Conservation (phyloP, 2,329 filamentous ascomycete genomes). For the Chaetomium strumarium region DNA sequence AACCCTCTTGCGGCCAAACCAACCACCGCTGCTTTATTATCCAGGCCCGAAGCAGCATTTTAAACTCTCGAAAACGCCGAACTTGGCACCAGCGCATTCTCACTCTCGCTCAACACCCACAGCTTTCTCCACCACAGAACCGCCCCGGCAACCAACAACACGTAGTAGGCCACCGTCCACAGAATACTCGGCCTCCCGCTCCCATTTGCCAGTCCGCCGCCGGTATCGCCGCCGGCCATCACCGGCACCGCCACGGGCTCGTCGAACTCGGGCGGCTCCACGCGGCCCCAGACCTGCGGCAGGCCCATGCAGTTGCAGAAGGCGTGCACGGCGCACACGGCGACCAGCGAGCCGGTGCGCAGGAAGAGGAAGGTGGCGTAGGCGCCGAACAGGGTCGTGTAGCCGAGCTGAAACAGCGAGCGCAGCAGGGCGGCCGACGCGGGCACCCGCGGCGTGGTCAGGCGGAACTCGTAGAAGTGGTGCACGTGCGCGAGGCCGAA, state of each 20-base stretch:
- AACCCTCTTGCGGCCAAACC: background rate
- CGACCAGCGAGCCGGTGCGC: conserved; percentile 73
- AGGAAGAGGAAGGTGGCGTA: conserved; percentile 87
- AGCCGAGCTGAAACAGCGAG: conserved; percentile 77
- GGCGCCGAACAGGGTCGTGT: conserved; percentile 89
- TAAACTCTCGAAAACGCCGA: conserved; percentile 13
- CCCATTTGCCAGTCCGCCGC: conserved; percentile 21
- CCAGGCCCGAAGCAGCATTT: background rate
- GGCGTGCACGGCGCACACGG: conserved; percentile 69
- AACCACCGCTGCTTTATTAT: background rate
- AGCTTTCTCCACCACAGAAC: conserved; percentile 64
- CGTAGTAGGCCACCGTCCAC: conserved; percentile 78
- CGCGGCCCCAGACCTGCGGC: conserved; percentile 75
- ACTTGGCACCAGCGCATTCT: conserved; percentile 20
- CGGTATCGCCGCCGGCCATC: conserved; percentile 17
- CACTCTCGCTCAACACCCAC: conserved; percentile 45
- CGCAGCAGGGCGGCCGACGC: conserved; percentile 58
- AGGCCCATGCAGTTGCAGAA: conserved; percentile 94
- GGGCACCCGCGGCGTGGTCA: conserved; percentile 69
- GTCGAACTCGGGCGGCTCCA: no score
- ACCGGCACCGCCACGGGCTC: conserved; percentile 28
- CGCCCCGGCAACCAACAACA: conserved; percentile 65
- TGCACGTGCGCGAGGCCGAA: conserved; percentile 93
- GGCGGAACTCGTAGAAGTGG: conserved; percentile 90
- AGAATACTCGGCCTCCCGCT: conserved; percentile 15